Evolutionary conservation across 2,329 filamentous ascomycete species (phyloP).

Genomic region (Ramularia collo-cygni): DNA sequence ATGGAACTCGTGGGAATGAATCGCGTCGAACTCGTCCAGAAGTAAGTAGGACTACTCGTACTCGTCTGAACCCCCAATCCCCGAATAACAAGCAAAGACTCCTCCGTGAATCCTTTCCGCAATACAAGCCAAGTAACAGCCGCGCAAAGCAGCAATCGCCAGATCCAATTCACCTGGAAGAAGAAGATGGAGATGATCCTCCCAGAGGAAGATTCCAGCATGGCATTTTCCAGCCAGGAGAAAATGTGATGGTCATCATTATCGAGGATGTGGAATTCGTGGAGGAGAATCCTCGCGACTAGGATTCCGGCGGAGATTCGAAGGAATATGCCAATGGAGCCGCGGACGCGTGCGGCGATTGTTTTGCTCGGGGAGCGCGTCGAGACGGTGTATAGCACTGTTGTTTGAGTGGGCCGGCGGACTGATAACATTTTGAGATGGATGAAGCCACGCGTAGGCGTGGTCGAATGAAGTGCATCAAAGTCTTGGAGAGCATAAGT

Average conservation of each 20-base stretch:
- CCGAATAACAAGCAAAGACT: constrained; percentile 81
- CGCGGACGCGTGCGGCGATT: constrained; percentile 37
- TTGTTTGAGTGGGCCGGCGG: constrained; percentile 59
- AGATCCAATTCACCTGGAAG: constrained; percentile 36
- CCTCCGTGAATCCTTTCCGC: constrained; percentile 47
- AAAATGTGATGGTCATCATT: not conserved
- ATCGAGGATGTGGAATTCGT: constrained; percentile 20
- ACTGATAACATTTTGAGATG: constrained; percentile 28
- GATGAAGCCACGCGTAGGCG: too few species aligned
- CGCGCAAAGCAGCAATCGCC: constrained; percentile 33
- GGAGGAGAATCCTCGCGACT: constrained; percentile 24
- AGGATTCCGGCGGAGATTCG: constrained; percentile 41
- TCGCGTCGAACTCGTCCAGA: constrained; percentile 55
- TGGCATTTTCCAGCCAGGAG: not conserved
- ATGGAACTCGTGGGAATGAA: constrained; percentile 90
- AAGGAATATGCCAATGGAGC: constrained; percentile 35
- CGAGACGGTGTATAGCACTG: constrained; percentile 86
- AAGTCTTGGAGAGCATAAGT: too few species aligned
- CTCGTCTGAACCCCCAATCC: constrained; percentile 87
- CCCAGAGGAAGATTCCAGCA: constrained; percentile 6
- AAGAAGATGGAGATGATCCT: constrained; percentile 20
- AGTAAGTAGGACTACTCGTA: constrained; percentile 61
- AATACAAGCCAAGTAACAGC: constrained; percentile 19
- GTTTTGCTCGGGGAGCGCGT: constrained; percentile 56
- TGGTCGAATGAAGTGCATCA: too few species aligned